Evolutionary conservation across 371 early-diverging fungal genomes (phyloP), one percentile per base, ranked within the genome.

Genomic region (Umbelopsis sp.): DNA sequence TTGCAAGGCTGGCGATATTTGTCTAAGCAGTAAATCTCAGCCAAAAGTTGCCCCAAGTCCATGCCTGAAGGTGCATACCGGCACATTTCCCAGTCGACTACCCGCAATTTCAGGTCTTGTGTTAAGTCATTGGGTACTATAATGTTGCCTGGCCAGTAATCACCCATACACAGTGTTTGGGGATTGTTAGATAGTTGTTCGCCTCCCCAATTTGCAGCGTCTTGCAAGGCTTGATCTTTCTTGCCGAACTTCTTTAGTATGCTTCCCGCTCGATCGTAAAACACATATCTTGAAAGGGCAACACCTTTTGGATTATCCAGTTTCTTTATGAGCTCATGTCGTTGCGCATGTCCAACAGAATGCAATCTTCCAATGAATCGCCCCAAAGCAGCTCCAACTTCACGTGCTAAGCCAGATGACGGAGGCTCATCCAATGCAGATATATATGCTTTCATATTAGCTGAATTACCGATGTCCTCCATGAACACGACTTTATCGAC

Each of bases 81-180:
- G 8, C 50, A 50, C 14, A 50, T 1, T 41, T 66, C 67, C 67
- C 67, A 66, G 25, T 66, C 67, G 2, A 66, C 52, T 20, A 66
- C 41, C 8, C 32, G 32, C 24, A 46, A 4, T 35, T 48, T 46
- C 37, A 50, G 37, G n/a, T 22, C 44, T 24, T 5, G 11, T 16
- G 38, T 41, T 11, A 48, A 50, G 37, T 29, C 63, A 22, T 63
- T 22, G 50, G 20, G 24, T 22, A 66, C 11, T 22, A 66, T 22
- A 44, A 66, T 52, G n/a, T 66, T 66, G n/a, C 67, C 67, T 4
- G 67, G 18, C 67, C 67, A 66, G 24, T 20, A 66, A 35, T 66
- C 67, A 22, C 67, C 67, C 20, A 38, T 32, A 45, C 52, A 50
- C 41, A 66, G 22, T 38, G 67, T 66, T 41, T 66, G 44, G 44